Conservation (phyloP, 805 yeast species). For the Yarrowia yakushimensis region DNA sequence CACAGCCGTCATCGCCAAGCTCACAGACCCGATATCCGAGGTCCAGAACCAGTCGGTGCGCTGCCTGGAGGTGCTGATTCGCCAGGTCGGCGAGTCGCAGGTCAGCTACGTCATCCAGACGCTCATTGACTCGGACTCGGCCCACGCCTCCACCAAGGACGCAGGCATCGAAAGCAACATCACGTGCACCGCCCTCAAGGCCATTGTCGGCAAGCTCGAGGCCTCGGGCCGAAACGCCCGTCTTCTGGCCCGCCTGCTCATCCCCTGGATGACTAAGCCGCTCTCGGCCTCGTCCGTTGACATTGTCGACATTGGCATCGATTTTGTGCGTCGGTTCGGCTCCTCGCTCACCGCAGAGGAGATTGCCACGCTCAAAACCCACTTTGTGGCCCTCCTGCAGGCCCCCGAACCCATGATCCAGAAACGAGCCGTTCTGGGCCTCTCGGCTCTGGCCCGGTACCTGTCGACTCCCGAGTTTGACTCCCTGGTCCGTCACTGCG, state of each 20-base stretch:
- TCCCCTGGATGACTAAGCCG: conserved; percentile 28
- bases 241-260: conserved; percentile 32
- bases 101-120: conserved; percentile 21
- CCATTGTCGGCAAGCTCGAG: conserved; percentile 33
- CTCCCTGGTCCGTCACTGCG: not conserved
- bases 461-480: conserved; percentile 28
- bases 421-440: conserved; percentile 49
- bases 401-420: conserved; percentile 45
- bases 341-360: conserved; percentile 42
- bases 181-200: conserved; percentile 38
- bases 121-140: conserved; percentile 28
- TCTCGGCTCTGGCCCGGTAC: conserved; percentile 44
- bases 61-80: conserved; percentile 46
- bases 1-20: conserved; percentile 43
- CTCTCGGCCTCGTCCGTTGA: conserved; percentile 44
- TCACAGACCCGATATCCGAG: conserved; percentile 63
- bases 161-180: conserved; percentile 10
- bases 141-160: too few relatives aligned
- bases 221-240: conserved; percentile 31
- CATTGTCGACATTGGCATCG: conserved; percentile 57
- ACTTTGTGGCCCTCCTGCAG: conserved; percentile 40
- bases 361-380: conserved; percentile 32
- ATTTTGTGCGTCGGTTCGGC: conserved; percentile 52
- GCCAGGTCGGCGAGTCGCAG: conserved; percentile 27
- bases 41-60: conserved; percentile 73